These are phyloP conservation scores for Epithele typhae DNA, from an alignment of 768 basidiomycete species.

Conservation along the genomic window DNA sequence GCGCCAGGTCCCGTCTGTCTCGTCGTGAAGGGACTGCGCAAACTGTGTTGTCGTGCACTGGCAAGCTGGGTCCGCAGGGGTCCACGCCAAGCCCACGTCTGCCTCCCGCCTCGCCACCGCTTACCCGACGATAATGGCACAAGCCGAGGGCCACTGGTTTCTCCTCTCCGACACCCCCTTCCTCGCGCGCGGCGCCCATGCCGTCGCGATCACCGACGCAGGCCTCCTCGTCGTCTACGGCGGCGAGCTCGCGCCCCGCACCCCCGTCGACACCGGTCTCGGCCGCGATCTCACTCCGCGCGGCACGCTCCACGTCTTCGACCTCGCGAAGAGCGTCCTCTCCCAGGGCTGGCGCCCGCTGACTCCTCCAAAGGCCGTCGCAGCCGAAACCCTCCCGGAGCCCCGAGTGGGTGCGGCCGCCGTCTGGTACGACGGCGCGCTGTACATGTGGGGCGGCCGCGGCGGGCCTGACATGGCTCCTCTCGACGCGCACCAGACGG, in stretches of 20 bases:
- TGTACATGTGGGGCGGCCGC: constrained; percentile 42
- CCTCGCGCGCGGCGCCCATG: constrained; percentile 40
- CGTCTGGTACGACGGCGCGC: constrained; percentile 7
- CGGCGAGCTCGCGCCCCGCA: constrained; percentile 40
- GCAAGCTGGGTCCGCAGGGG: not conserved
- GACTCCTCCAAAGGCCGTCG: not conserved
- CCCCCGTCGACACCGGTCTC: constrained; percentile 33
- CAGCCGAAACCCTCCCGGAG: constrained; percentile 17
- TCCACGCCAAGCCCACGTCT: not conserved
- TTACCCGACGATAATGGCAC: constrained; percentile 7
- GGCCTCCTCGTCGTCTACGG: constrained; percentile 35
- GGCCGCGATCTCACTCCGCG: not conserved
- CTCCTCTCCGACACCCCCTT: constrained; percentile 18
- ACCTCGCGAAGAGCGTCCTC: constrained; percentile 13
- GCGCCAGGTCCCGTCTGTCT: too few species aligned
- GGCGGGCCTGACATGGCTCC: constrained; percentile 37
- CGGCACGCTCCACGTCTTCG: constrained; percentile 24
- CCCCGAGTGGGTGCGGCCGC: constrained; percentile 21
- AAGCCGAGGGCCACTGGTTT: constrained; percentile 28
- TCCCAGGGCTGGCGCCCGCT: constrained; percentile 21
- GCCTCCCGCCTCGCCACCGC: not conserved
- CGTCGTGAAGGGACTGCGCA: too few species aligned
- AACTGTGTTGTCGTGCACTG: too few species aligned
- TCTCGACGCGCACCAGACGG: constrained; percentile 22
- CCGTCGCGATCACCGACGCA: constrained; percentile 25